Evolutionary conservation across 352 stramenopile species (phyloP), one percentile per base, ranked within the genome.

Genomic region (Globisporangium paddicum): DNA sequence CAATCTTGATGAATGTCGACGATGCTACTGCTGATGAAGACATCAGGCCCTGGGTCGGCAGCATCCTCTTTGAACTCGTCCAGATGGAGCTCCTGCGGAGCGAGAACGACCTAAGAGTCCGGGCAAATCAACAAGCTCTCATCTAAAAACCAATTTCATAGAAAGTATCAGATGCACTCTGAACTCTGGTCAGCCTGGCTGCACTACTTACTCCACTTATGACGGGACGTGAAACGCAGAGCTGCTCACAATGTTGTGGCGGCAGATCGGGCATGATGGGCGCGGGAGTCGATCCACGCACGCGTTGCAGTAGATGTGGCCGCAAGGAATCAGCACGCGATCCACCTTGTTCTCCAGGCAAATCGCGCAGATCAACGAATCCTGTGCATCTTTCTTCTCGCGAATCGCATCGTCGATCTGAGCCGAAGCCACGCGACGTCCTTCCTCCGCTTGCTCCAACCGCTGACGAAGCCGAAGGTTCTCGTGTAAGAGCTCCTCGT

Each of bases 271-370:
- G 42, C 84, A 94, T 58, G 79, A 82, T 3, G 67, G 74, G 10
- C 73, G 77, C 16, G 77, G 82, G 19, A 94, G 63, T 9, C 73
- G 80, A 40, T 74, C 58, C 19, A 92, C 68, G 51, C 86, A 95
- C n/a, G 52, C 59, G 13, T 66, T 62, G 63, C 83, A 95, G 63
- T 93, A 92, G 37, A 92, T 90, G 68, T 95, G 83, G 30, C 83
- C 86, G 35, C 86, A 93, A 25, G 86, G 83, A 30, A 93, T 83
- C 23, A 95, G 67, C 61, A 95, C 83, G 59, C 81, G 77, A 51
- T 95, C 72, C 51, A 95, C 86, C 44, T 88, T 72, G 62, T 84
- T 80, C 60, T 95, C 86, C 19, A 95, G 70, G 56, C 86, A 95
- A 42, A 93, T 83, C 23, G 79, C 79, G 60, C 86, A 95, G 35